Evolutionary conservation across 2,329 filamentous ascomycete species (phyloP), one percentile per base, ranked within the genome.

Genomic region (Alternaria conjuncta): DNA sequence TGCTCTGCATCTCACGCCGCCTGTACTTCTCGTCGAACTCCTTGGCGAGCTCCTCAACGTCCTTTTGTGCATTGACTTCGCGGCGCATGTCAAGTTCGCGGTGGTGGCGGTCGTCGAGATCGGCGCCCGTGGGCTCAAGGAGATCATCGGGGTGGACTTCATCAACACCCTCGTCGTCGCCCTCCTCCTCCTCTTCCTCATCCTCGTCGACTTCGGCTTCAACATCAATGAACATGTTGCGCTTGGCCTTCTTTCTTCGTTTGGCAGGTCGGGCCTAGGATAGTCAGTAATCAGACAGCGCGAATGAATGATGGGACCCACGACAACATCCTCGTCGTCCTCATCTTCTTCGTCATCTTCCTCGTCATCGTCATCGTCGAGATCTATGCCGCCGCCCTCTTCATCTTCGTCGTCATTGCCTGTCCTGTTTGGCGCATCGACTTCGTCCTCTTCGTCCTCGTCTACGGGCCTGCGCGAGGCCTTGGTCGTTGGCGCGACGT

Each of bases 151-250:
- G 93, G 78, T 98, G 94, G 67, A 92, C 92, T 78, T 97, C 92
- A 70, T 93, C 92, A 77, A 94, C 94, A 78, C 96, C 93, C 70
- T 92, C 91, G 59, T 94, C 94, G 61, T 86, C 93, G 61, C 93
- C 93, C 61, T 86, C 93, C 71, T 92, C 89, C 58, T 97, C 94
- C 71, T 96, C 93, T 71, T 79, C 77, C 55, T 97, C 95, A 68
- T 97, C 90, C 63, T 92, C 96, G 76, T 98, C 96, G 71, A 99
- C 96, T 82, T 97, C 96, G 79, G 96, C 96, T 85, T 99, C 96
- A 75, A 95, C 93, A 89, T 99, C 96, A 82, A 99, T 90, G 88
- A 97, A 97, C 75, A 91, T 90, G 72, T 93, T 92, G 67, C 93
- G 89, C 68, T 87, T 87, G 69, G 92, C 89, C 78, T 88, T 89